Percentiles rank a stretch among this genome's conserved stretches.
phyloP scores from a whole-genome alignment of 768 basidiomycete genomes.

The Lepiota brunneoincarnata region DNA sequence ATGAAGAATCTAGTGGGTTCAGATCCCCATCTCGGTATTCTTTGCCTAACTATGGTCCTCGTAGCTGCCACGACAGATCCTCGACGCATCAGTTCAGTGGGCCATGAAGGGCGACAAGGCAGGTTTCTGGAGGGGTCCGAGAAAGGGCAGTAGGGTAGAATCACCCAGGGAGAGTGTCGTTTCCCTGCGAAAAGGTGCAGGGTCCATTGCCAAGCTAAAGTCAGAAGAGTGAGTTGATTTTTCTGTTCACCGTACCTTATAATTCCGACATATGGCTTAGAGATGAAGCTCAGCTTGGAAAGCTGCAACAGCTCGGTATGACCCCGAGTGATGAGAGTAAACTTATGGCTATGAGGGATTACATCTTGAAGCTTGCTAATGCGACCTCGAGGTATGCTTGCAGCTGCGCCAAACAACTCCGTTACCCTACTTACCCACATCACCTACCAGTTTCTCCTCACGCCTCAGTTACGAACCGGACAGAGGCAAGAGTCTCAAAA shows the following conservation, averaged over 20 bases:
- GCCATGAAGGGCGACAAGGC: constrained; percentile 82
- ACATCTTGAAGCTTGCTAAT: constrained; percentile 80
- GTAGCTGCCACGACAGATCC: constrained; percentile 61
- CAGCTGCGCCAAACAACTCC: background rate
- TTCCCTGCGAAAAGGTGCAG: constrained; percentile 52
- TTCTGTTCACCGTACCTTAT: background rate
- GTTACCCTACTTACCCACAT: background rate
- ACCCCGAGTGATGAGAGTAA: constrained; percentile 78
- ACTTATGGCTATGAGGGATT: constrained; percentile 84
- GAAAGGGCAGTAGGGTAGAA: constrained; percentile 51
- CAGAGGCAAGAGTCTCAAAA: constrained; percentile 59
- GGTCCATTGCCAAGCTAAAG: constrained; percentile 45
- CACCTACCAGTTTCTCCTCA: constrained; percentile 54
- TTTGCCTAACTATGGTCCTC: constrained; percentile 21
- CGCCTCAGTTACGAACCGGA: constrained; percentile 64
- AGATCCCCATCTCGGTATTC: background rate
- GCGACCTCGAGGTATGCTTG: constrained; percentile 65
- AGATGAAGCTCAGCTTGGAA: constrained; percentile 72
- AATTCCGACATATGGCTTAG: constrained; percentile 33
- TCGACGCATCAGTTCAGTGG: constrained; percentile 86
- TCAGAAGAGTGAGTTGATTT: constrained; percentile 76
- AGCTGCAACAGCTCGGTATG: constrained; percentile 89
- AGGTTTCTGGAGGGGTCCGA: constrained; percentile 70
- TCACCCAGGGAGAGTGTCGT: constrained; percentile 73
- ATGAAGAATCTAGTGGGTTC: constrained; percentile 74